Evolutionary conservation across 257 asterid species (phyloP).

Genomic region (Anisodus tanguticus): DNA sequence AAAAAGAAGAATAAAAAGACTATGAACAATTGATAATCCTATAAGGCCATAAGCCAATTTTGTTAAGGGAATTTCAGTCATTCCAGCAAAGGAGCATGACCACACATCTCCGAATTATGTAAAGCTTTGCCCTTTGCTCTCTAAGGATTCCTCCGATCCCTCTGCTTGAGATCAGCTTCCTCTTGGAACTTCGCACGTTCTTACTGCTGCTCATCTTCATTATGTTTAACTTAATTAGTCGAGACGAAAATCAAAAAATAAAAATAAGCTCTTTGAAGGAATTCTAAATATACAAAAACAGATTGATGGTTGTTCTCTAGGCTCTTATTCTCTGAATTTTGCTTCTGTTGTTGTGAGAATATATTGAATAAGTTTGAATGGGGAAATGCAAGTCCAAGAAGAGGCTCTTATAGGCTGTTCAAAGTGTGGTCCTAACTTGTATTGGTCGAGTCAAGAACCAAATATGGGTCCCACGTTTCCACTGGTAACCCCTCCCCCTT

Average conservation of each 20-base stretch:
- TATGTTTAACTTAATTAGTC: background rate
- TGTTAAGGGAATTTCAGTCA: slow-evolving; percentile 36
- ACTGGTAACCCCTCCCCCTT: slow-evolving; percentile 44
- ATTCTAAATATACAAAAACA: background rate
- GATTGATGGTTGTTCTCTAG: background rate
- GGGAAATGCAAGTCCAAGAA: slow-evolving; percentile 11
- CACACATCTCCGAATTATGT: slow-evolving; percentile 78
- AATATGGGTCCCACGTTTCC: slow-evolving; percentile 51
- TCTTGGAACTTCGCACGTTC: slow-evolving; percentile 55
- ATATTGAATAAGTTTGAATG: slow-evolving; percentile 23
- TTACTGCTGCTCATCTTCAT: slow-evolving; percentile 54
- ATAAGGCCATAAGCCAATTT: background rate
- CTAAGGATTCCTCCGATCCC: slow-evolving; percentile 71
- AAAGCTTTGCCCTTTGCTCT: slow-evolving; percentile 77
- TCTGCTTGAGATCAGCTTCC: slow-evolving; percentile 61
- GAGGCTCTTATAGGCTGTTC: slow-evolving; percentile 45
- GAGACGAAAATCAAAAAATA: background rate
- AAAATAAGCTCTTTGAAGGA: background rate
- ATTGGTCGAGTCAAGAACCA: slow-evolving; percentile 59
- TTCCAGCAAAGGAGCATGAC: slow-evolving; percentile 85
- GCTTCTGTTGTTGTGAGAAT: background rate
- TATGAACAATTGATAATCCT: background rate
- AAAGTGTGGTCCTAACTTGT: slow-evolving; percentile 43
- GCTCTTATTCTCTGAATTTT: too few relatives aligned
- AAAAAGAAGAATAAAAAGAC: background rate